A percentile compares a stretch with the other conserved stretches of the same genome.
These are phyloP conservation scores for Xylariaceae sp. DNA, from an alignment of 2,329 filamentous ascomycete genomes.

Conservation along the genomic window DNA sequence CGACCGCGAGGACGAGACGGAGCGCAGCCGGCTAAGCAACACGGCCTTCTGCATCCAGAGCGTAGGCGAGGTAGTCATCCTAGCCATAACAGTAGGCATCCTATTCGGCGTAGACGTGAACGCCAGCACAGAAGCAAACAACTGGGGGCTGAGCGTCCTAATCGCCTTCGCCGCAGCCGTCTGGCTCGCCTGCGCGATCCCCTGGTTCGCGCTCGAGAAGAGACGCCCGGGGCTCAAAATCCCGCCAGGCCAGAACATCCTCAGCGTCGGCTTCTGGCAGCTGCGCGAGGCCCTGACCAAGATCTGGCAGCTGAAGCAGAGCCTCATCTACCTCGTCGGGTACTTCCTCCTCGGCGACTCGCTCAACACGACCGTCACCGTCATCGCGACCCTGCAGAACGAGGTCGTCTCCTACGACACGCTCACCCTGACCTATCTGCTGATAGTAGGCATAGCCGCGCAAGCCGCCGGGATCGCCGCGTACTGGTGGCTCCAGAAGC, in stretches of 20 bases:
- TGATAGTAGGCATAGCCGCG: conserved; percentile 61
- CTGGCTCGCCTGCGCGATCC: conserved; percentile 60
- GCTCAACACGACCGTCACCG: conserved; percentile 65
- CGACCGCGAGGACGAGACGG: conserved; percentile 57
- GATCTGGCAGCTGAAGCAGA: conserved; percentile 63
- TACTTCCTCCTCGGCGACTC: conserved; percentile 69
- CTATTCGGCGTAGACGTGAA: conserved; percentile 59
- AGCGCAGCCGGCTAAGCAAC: conserved; percentile 61
- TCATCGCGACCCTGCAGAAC: conserved; percentile 63
- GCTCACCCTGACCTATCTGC: conserved; percentile 59
- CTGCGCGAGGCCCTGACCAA: conserved; percentile 53
- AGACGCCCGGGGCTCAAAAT: conserved; percentile 52
- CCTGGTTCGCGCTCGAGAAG: conserved; percentile 66
- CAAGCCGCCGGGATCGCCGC: conserved; percentile 59
- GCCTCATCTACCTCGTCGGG: conserved; percentile 59
- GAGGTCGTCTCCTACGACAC: conserved; percentile 61
- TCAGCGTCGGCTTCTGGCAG: conserved; percentile 60
- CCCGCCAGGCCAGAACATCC: conserved; percentile 40
- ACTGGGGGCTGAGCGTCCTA: conserved; percentile 61
- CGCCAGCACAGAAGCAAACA: conserved; percentile 56
- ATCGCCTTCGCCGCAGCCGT: conserved; percentile 62
- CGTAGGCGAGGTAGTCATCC: conserved; percentile 56
- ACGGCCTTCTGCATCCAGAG: conserved; percentile 62
- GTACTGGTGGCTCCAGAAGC: conserved; percentile 60
- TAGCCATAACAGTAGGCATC: conserved; percentile 62